These are phyloP conservation scores for Datura wrightii DNA, from an alignment of 257 asterid species.

Conservation along the genomic window DNA sequence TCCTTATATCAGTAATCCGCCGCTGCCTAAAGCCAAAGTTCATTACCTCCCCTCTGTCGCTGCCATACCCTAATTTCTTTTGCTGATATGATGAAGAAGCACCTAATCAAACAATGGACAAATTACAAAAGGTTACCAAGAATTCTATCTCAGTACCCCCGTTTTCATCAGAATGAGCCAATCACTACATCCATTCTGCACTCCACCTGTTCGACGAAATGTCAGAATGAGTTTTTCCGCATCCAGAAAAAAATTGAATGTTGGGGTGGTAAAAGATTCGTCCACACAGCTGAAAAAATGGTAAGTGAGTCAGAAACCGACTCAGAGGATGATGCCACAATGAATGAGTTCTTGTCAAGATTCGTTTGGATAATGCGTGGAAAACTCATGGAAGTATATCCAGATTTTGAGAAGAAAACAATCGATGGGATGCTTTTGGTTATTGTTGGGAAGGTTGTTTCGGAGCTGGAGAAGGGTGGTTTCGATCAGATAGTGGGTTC, in stretches of 20 bases:
- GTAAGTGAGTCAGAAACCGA: constrained; percentile 36
- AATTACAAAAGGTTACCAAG: constrained; percentile 44
- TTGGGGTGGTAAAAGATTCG: constrained; percentile 35
- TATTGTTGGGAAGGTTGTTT: constrained; percentile 65
- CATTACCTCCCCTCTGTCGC: neutral
- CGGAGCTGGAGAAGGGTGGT: constrained; percentile 72
- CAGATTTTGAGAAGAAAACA: constrained; percentile 63
- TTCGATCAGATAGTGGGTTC: constrained; percentile 46
- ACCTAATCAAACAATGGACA: constrained; percentile 44
- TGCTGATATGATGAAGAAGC: constrained; percentile 50
- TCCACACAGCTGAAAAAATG: constrained; percentile 47
- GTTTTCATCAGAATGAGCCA: constrained; percentile 37
- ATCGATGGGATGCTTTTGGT: constrained; percentile 75
- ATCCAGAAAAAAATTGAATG: constrained; percentile 6
- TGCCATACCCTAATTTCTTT: neutral
- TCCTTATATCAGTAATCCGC: too few relatives aligned
- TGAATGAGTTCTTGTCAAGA: constrained; percentile 80
- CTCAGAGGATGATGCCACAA: constrained; percentile 44
- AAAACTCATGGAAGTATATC: constrained; percentile 63
- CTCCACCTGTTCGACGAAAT: constrained; percentile 14
- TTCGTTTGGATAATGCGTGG: constrained; percentile 90
- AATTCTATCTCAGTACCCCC: constrained; percentile 34
- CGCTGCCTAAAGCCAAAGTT: too few relatives aligned
- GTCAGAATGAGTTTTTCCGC: neutral
- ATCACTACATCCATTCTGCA: constrained; percentile 31